A percentile compares a stretch with the other conserved stretches of the same genome.
Evolutionary conservation across 2,329 filamentous ascomycete species (phyloP).

Genomic region (Nemania serpens): DNA sequence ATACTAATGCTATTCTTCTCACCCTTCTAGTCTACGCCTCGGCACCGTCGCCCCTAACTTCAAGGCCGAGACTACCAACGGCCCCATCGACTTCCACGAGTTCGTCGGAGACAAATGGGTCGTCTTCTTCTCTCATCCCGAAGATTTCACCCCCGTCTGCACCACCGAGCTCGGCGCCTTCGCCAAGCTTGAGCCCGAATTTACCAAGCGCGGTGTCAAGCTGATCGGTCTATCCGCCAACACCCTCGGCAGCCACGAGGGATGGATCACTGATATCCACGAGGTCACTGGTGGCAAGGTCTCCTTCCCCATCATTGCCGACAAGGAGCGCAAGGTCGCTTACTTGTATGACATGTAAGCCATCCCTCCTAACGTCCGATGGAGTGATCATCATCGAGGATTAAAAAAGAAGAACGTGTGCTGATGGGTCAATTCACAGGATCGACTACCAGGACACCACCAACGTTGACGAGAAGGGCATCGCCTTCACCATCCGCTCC

Average conservation of each 20-base stretch:
- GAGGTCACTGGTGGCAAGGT: constrained; percentile 75
- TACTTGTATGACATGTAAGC: constrained; percentile 77
- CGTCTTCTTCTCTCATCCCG: constrained; percentile 83
- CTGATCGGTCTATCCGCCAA: constrained; percentile 91
- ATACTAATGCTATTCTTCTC: not conserved
- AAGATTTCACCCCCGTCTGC: constrained; percentile 93
- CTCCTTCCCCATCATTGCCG: constrained; percentile 79
- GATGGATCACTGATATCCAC: constrained; percentile 89
- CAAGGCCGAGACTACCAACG: constrained; percentile 77
- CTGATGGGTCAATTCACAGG: constrained; percentile 46
- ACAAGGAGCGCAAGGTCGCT: constrained; percentile 77
- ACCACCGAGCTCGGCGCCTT: constrained; percentile 95
- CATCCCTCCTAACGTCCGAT: not conserved
- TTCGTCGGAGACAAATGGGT: constrained; percentile 81
- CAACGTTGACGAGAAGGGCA: constrained; percentile 80
- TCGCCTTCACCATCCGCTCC: constrained; percentile 91
- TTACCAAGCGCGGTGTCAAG: constrained; percentile 85
- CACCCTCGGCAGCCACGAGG: constrained; percentile 79
- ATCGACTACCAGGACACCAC: constrained; percentile 80
- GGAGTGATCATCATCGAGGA: not conserved
- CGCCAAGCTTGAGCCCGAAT: constrained; percentile 85
- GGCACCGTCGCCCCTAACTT: constrained; percentile 78
- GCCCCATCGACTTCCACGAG: constrained; percentile 81
- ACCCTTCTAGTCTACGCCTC: constrained; percentile 60
- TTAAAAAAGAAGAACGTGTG: not conserved